phyloP scores from a whole-genome alignment of 768 basidiomycete species.

The Atractiella rhizophila region DNA sequence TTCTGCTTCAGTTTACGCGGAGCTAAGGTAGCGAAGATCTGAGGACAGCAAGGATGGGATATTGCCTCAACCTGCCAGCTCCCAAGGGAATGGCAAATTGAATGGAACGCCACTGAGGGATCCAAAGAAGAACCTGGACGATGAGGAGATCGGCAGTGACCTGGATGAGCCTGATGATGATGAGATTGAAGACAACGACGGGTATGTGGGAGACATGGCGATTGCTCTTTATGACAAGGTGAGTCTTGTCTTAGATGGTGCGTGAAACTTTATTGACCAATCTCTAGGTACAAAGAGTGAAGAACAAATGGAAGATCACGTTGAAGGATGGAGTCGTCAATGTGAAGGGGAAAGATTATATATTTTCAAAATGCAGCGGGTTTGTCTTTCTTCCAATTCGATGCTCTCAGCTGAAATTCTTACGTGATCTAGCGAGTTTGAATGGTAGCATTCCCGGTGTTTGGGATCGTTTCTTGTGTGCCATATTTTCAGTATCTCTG shows the following conservation, averaged over 20 bases:
- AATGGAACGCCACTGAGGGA: neutral
- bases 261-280: neutral
- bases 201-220: constrained; percentile 55
- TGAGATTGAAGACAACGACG: constrained; percentile 54
- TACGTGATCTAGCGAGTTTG: constrained; percentile 18
- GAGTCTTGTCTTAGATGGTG: constrained; percentile 9
- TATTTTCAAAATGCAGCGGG: constrained; percentile 93
- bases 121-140: constrained; percentile 14
- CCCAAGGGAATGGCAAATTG: too few species aligned
- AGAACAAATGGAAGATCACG: constrained; percentile 96
- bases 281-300: constrained; percentile 35
- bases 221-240: constrained; percentile 99
- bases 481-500: too few species aligned
- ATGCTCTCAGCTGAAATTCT: neutral
- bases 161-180: constrained; percentile 69
- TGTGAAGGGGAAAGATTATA: constrained; percentile 86
- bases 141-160: constrained; percentile 84
- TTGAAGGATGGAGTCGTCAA: constrained; percentile 95
- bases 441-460: too few species aligned
- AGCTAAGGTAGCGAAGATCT: constrained; percentile 12
- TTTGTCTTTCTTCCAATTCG: constrained; percentile 24
- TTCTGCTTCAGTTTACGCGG: neutral
- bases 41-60: constrained; percentile 5
- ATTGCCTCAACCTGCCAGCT: neutral
- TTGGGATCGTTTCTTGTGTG: too few species aligned